Evolutionary conservation across 805 yeast species (phyloP).

Genomic region (Barnettozyma vustinii): DNA sequence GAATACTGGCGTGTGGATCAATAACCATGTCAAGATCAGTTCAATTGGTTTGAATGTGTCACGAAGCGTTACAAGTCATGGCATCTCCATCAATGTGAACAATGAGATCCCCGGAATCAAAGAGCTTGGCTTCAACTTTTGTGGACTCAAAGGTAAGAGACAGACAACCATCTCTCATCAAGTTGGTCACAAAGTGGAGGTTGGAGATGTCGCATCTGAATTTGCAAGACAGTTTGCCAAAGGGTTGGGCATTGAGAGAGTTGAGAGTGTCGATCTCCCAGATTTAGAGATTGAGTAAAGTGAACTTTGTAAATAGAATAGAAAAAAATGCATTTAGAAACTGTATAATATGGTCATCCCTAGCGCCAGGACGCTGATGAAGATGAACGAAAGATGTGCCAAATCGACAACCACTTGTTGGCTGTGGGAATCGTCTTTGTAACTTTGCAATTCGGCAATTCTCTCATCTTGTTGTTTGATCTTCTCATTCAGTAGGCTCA

Average conservation of each 20-base stretch:
- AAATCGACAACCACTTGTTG: neutral
- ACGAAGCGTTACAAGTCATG: conserved; percentile 82
- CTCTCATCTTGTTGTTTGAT: neutral
- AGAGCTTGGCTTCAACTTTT: conserved; percentile 58
- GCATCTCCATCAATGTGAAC: conserved; percentile 72
- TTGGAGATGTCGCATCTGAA: conserved; percentile 34
- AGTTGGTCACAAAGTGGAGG: conserved; percentile 17
- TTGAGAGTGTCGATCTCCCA: conserved; percentile 34
- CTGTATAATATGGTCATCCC: neutral
- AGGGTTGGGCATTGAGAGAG: conserved; percentile 31
- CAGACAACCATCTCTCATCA: conserved; percentile 47
- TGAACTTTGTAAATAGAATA: too few relatives aligned
- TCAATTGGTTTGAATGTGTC: conserved; percentile 87
- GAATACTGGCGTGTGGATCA: conserved; percentile 88
- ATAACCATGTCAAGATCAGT: conserved; percentile 58
- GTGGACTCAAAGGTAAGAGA: conserved; percentile 68
- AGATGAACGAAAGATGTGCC: neutral
- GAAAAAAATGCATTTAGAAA: conserved; percentile 1
- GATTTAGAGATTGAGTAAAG: conserved; percentile 23
- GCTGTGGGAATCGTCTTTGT: neutral
- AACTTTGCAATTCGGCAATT: neutral
- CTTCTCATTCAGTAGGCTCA: neutral
- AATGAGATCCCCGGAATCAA: conserved; percentile 74
- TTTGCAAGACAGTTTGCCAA: conserved; percentile 42
- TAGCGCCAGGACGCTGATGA: neutral